These are phyloP conservation scores for Pyrenula aspistea DNA, from an alignment of 495 filamentous ascomycete species.

Conservation along the genomic window DNA sequence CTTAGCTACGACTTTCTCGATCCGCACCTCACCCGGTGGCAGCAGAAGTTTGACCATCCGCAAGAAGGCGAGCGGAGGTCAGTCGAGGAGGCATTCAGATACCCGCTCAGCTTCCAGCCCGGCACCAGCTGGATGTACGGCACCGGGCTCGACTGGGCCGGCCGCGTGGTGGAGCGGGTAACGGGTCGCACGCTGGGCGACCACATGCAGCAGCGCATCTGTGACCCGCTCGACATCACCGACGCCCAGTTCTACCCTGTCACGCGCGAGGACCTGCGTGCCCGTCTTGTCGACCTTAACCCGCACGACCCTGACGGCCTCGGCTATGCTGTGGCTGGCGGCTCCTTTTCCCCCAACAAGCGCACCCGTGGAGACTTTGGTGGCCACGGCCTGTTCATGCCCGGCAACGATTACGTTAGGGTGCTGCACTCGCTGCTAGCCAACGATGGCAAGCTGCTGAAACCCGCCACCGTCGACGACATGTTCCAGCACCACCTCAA, in stretches of 20 bases:
- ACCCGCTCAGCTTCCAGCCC: slow-evolving; percentile 26
- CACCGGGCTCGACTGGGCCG: slow-evolving; percentile 38
- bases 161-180: slow-evolving; percentile 28
- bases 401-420: slow-evolving; percentile 33
- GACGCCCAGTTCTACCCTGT: slow-evolving; percentile 28
- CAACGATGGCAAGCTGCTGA: slow-evolving; percentile 31
- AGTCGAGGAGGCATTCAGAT: slow-evolving; percentile 14
- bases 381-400: slow-evolving; percentile 38
- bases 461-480: slow-evolving; percentile 22
- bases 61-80: slow-evolving; percentile 2
- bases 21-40: slow-evolving; percentile 22
- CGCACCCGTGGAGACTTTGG: slow-evolving; percentile 28
- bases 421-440: slow-evolving; percentile 34
- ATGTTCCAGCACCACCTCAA: slow-evolving; percentile 42
- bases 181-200: slow-evolving; percentile 24
- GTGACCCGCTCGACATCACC: slow-evolving; percentile 23
- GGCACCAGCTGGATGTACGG: slow-evolving; percentile 39
- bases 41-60: slow-evolving; percentile 14
- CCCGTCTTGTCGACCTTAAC: slow-evolving; percentile 22
- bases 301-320: slow-evolving; percentile 13
- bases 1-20: slow-evolving; percentile 28
- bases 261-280: slow-evolving; percentile 19
- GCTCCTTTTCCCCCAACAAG: slow-evolving; percentile 13
- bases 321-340: slow-evolving; percentile 14
- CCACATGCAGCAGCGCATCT: slow-evolving; percentile 34